Base-by-base conservation (phyloP, 1,284 basidiomycete genomes). In the Cystobasidiaceae sp. region DNA sequence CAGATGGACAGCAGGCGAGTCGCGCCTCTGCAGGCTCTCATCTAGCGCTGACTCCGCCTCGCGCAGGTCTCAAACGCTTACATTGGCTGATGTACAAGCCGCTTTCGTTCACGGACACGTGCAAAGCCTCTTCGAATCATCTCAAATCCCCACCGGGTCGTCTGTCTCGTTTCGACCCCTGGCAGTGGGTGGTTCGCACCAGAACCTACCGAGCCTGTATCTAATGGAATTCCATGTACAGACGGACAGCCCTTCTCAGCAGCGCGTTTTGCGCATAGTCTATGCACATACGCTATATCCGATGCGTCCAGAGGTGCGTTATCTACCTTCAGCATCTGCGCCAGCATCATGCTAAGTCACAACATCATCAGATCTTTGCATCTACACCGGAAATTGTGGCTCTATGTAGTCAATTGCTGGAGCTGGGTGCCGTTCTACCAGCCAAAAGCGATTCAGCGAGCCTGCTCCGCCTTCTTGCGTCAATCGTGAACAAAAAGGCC, bases 401-500 rank as follows among this genome's bases (percentile, higher is more conserved):
- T n/a, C n/a, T 52, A 7, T 52, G 50, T 33, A 37, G 25, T 13
- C 13, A 21, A 15, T 13, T 52, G 28, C 28, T 52, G 25, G 7
- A 11, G 5, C 9, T n/a, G n/a, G n/a, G n/a, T 15, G 21, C 21
- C 56, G n/a, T 33, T 52, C 17, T 9, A 8, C 6, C 28, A 83
- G 0, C 78, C 81, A 19, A 85, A 81, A 60, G 77, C 80, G 25
- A 73, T 82, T 79, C 82, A 61, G 79, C 81, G 27, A 81, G 84
- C 23, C 82, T 80, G 1, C 81, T 84, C 69, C 83, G 87, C 50
- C 73, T 87, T 13, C 78, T 91, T 11, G 81, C 85, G 0, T 83
- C 86, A 0, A 78, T 88, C 27, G 76, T 91, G 21, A 96, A 96
- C 76, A 90, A 91, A 77, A 82, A 84, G 50, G 79, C 80, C 8